Evolutionary conservation across 306 rosid species (phyloP).

Genomic region (Spatholobus suberectus): DNA sequence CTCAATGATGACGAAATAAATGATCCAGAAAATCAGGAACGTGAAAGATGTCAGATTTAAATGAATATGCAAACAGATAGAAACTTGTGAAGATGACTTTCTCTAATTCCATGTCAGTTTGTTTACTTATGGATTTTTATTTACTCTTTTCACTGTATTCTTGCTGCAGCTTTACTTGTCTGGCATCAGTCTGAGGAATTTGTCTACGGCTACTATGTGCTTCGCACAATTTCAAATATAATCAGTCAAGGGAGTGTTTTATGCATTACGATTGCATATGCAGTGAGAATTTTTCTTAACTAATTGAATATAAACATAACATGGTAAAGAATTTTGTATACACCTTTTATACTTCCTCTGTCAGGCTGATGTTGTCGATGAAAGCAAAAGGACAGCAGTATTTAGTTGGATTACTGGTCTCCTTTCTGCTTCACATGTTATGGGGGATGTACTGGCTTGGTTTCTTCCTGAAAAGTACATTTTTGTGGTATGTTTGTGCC

Average conservation of each 20-base stretch:
- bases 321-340: conserved; percentile 7
- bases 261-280: conserved; percentile 71
- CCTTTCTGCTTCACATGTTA: conserved; percentile 66
- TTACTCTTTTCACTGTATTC: not conserved
- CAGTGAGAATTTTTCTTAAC: conserved; percentile 48
- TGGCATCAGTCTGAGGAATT: conserved; percentile 59
- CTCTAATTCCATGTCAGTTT: conserved; percentile 2
- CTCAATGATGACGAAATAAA: not conserved
- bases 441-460: conserved; percentile 65
- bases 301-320: conserved; percentile 23
- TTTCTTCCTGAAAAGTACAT: conserved; percentile 63
- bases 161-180: conserved; percentile 61
- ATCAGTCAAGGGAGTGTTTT: conserved; percentile 76
- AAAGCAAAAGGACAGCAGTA: conserved; percentile 60
- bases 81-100: not conserved
- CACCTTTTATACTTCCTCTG: conserved; percentile 24
- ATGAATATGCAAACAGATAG: not conserved
- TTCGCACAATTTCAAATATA: conserved; percentile 63
- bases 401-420: conserved; percentile 77
- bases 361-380: conserved; percentile 73
- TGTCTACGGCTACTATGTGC: conserved; percentile 69
- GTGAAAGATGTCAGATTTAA: not conserved
- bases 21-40: not conserved
- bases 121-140: not conserved
- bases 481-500: conserved; percentile 49